Evolutionary conservation across 148 eudicot genomes (phyloP).

Genomic region (Arctostaphylos glauca): DNA sequence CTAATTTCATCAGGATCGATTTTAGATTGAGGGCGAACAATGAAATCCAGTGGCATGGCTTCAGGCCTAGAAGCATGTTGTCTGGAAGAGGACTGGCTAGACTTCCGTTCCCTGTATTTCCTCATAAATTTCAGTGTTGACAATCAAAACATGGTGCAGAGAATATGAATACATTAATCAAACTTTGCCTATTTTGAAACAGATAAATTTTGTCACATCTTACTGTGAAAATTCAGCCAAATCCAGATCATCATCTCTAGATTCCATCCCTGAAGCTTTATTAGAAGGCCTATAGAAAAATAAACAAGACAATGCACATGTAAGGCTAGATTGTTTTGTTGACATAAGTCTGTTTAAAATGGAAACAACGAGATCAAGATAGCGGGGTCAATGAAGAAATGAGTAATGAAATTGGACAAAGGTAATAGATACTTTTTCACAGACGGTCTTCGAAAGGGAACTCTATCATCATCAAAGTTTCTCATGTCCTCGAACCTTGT

Average conservation of each 20-base stretch:
- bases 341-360: neutral
- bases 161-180: neutral
- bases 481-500: slow-evolving; percentile 97
- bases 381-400: neutral
- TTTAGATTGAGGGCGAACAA: slow-evolving; percentile 91
- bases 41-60: slow-evolving; percentile 91
- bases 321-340: neutral
- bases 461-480: slow-evolving; percentile 76
- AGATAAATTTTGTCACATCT: slow-evolving; percentile 20
- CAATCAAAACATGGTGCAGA: slow-evolving; percentile 7
- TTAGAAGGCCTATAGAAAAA: slow-evolving; percentile 52
- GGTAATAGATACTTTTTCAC: slow-evolving; percentile 46
- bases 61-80: slow-evolving; percentile 83
- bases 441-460: slow-evolving; percentile 58
- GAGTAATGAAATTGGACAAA: neutral
- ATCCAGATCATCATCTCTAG: slow-evolving; percentile 82
- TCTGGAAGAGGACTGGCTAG: slow-evolving; percentile 71
- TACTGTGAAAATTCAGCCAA: slow-evolving; percentile 67
- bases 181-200: neutral
- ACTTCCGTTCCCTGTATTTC: slow-evolving; percentile 55
- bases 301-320: slow-evolving; percentile 5
- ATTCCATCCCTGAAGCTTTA: slow-evolving; percentile 63
- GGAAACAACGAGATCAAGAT: neutral
- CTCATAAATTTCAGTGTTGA: slow-evolving; percentile 8
- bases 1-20: slow-evolving; percentile 92